Percentiles rank a stretch among this genome's conserved stretches.
Evolutionary conservation across 345 rosid genomes (phyloP).

Genomic region (Melaleuca quinquenervia): DNA sequence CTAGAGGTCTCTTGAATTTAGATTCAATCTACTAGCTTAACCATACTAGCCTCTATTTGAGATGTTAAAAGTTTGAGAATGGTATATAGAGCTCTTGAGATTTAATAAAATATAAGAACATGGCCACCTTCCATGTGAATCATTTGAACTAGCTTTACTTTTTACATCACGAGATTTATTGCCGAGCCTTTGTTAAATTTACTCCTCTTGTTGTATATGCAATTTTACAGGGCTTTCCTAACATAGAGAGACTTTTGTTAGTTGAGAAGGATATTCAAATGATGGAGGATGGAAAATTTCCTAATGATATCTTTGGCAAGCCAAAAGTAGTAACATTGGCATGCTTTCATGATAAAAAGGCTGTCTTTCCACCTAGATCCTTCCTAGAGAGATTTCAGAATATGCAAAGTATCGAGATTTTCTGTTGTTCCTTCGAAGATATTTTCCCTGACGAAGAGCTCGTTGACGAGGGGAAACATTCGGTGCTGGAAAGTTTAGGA

Average conservation of each 20-base stretch:
- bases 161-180: not conserved
- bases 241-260: not conserved
- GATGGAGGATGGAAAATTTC: not conserved
- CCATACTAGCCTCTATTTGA: not conserved
- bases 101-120: not conserved
- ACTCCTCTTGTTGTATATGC: not conserved
- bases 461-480: not conserved
- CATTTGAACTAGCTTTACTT: not conserved
- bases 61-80: not conserved
- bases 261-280: too few species aligned
- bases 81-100: accelerated
- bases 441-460: not conserved
- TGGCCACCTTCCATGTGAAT: not conserved
- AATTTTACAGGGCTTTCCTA: not conserved
- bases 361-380: not conserved
- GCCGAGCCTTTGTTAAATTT: not conserved
- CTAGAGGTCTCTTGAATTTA: accelerated
- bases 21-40: not conserved
- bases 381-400: not conserved
- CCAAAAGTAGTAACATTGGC: not conserved
- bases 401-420: not conserved
- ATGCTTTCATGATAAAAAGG: not conserved
- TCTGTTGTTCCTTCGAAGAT: not conserved
- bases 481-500: not conserved
- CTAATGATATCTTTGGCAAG: not conserved